Evolutionary conservation across 1,284 basidiomycete genomes (phyloP), one percentile per base, ranked within the genome.

Genomic region (Ustilago lituana): DNA sequence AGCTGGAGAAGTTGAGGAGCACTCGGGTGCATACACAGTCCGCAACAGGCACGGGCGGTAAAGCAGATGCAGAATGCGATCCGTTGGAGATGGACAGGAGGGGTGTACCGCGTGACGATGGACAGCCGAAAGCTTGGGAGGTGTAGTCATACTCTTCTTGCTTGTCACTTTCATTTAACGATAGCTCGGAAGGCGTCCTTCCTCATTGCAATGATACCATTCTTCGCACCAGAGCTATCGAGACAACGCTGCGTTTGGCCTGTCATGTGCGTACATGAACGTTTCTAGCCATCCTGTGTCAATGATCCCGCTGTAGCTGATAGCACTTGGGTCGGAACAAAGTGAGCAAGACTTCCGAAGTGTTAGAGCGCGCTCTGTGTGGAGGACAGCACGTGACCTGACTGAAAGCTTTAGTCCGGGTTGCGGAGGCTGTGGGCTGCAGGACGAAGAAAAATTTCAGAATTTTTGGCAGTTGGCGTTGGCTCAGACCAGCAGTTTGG

Each of bases 51-150:
- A 63, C 60, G 8, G 60, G 60, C 29, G 51, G 48, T 29, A 24
- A 39, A 14, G 51, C 56, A 4, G 66, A 65, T 36, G 37, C 51
- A 14, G 38, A 29, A 5, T 53, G 53, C 29, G 53, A 68, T 39
- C 50, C 67, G 5, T 26, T 50, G 22, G 77, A 81, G 57, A 58
- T 79, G 36, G 79, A 81, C 39, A 63, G 79, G 17, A 53, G 79
- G 14, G 63, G 63, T 32, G 49, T 77, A 14, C 71, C 77, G 15
- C 62, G 79, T 17, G 76, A 75, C 12, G 79, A 81, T 49, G 79
- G 79, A 8, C 67, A 78, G 68, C 55, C 71, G 6, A 81, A 81
- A 55, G 79, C 69, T 22, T 81, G 79, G 79, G 79, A 81, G 56
- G 79, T 81, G 10, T 81, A 27, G 51, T 2, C 4, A 12, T n/a